Evolutionary conservation across 768 basidiomycete species (phyloP).

Genomic region (Trametes maxima): DNA sequence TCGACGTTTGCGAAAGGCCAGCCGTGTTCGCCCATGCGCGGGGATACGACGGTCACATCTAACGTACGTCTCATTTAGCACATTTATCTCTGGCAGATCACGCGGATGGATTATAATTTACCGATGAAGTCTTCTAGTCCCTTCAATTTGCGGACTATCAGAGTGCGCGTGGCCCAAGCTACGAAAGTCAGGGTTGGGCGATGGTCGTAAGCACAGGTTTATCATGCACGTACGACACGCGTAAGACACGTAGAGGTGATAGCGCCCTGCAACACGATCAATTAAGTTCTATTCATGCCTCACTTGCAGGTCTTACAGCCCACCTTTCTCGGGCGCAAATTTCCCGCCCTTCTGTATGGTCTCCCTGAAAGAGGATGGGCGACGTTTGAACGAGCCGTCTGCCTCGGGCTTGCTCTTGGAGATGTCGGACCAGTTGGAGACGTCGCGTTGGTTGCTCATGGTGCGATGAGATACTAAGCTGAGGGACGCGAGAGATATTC

Average conservation of each 20-base stretch:
- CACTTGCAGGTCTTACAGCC: too few species aligned
- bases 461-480: not conserved
- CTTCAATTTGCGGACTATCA: conserved; percentile 90
- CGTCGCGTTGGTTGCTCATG: conserved; percentile 27
- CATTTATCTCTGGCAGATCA: not conserved
- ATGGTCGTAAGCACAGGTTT: not conserved
- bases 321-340: conserved; percentile 79
- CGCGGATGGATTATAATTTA: conserved; percentile 39
- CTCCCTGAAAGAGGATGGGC: conserved; percentile 55
- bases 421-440: conserved; percentile 50
- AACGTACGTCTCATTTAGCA: not conserved
- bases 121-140: conserved; percentile 85
- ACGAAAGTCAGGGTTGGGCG: not conserved
- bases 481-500: too few species aligned
- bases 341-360: conserved; percentile 55
- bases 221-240: conserved; percentile 67
- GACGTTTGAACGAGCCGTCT: conserved; percentile 70
- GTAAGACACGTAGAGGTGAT: conserved; percentile 88
- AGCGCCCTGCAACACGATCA: conserved; percentile 58
- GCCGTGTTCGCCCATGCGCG: conserved; percentile 79
- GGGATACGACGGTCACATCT: conserved; percentile 85
- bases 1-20: conserved; percentile 85
- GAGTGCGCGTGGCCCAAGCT: conserved; percentile 94
- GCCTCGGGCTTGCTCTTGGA: conserved; percentile 51
- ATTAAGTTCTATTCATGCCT: not conserved